Evolutionary conservation across 495 filamentous ascomycete species (phyloP).

Genomic region (Staphylotrichum longicolle): DNA sequence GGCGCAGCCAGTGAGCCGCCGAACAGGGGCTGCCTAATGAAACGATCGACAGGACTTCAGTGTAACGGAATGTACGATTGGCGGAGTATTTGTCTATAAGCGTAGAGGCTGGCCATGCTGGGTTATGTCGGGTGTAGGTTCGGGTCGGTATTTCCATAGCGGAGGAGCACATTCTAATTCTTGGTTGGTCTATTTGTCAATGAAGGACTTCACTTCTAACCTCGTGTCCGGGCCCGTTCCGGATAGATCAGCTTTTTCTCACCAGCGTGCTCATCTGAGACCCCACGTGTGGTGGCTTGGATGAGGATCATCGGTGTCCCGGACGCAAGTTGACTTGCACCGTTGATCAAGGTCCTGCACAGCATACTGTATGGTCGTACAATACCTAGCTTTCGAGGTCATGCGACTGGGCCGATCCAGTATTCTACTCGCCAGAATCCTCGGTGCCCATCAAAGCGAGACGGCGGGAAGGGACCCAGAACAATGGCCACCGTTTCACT

Average conservation of each 20-base stretch:
- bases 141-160: not conserved
- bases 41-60: slow-evolving; percentile 8
- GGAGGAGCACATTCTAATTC: slow-evolving; percentile 13
- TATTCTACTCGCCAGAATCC: not conserved
- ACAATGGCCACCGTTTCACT: slow-evolving; percentile 9
- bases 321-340: not conserved
- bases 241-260: not conserved
- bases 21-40: not conserved
- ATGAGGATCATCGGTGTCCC: not conserved
- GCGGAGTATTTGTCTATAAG: slow-evolving; percentile 17
- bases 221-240: not conserved
- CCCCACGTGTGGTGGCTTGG: too few species aligned
- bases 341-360: not conserved
- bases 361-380: not conserved
- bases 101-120: not conserved
- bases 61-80: slow-evolving; percentile 25
- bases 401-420: not conserved
- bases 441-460: not conserved
- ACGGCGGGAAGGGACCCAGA: not conserved
- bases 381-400: not conserved
- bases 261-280: not conserved
- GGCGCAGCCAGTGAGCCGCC: not conserved
- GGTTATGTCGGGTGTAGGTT: slow-evolving; percentile 6
- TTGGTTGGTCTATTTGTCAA: not conserved
- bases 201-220: not conserved